These are phyloP conservation scores for Colletotrichum abscissum DNA, from an alignment of 2,329 filamentous ascomycete genomes.

Conservation along the genomic window DNA sequence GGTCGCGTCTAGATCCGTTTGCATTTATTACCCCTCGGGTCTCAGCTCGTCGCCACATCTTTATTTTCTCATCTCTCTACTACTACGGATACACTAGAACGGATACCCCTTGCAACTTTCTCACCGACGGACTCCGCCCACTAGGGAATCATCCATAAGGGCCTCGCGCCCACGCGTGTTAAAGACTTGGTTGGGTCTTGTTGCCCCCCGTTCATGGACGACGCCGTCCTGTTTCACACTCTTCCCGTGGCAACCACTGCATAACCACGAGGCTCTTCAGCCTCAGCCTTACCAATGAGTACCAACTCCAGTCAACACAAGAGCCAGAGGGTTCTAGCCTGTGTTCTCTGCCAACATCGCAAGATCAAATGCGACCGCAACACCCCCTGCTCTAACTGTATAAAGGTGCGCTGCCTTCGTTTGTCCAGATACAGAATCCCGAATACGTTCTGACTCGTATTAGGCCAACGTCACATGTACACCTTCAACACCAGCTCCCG, in stretches of 20 bases:
- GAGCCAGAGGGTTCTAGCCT: conserved; percentile 61
- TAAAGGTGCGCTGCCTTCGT: conserved; percentile 58
- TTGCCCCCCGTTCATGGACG: conserved; percentile 26
- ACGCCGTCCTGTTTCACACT: conserved; percentile 15
- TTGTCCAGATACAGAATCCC: not conserved
- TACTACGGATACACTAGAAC: not conserved
- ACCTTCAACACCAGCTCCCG: conserved; percentile 69
- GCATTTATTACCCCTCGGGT: conserved; percentile 19
- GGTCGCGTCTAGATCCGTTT: conserved; percentile 15
- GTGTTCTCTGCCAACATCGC: conserved; percentile 69
- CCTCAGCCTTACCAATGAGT: conserved; percentile 31
- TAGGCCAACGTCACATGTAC: conserved; percentile 70
- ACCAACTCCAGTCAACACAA: conserved; percentile 43
- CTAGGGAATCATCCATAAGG: conserved; percentile 31
- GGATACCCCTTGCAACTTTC: conserved; percentile 6
- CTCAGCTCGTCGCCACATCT: conserved; percentile 6
- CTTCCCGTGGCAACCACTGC: conserved; percentile 14
- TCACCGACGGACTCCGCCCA: conserved; percentile 1
- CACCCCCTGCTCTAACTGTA: conserved; percentile 69
- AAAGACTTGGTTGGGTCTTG: conserved; percentile 7
- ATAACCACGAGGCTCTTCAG: conserved; percentile 12
- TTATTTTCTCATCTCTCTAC: not conserved
- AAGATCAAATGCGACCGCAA: conserved; percentile 73
- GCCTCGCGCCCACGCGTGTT: conserved; percentile 30
- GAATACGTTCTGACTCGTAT: conserved; percentile 22